Conservation (phyloP, 495 filamentous ascomycete genomes). For the Aspergillus ostianus region DNA sequence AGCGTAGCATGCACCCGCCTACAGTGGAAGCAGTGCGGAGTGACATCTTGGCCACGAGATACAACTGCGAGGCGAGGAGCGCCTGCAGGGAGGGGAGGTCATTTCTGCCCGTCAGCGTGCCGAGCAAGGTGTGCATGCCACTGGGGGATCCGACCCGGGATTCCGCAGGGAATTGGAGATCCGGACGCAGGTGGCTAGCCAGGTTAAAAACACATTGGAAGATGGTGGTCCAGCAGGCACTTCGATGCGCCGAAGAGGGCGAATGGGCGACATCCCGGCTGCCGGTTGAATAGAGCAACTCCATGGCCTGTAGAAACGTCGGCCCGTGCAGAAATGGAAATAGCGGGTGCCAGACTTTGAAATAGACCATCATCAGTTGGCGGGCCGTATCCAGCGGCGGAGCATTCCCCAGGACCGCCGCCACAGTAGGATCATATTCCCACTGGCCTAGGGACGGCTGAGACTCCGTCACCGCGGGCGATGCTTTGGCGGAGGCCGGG, state of each 20-base stretch:
- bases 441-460: conserved; percentile 24
- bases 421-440: conserved; percentile 35
- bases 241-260: conserved; percentile 20
- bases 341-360: conserved; percentile 47
- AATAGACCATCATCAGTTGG: conserved; percentile 42
- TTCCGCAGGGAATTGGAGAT: conserved; percentile 23
- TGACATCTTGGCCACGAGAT: conserved; percentile 41
- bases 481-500: conserved; percentile 13
- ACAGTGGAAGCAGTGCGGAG: conserved; percentile 38
- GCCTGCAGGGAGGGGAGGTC: conserved; percentile 40
- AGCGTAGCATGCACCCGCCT: conserved; percentile 39
- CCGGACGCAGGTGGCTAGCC: conserved; percentile 29
- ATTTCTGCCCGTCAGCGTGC: conserved; percentile 30
- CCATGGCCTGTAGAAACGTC: conserved; percentile 47
- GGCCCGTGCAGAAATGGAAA: conserved; percentile 52
- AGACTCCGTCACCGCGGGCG: conserved; percentile 10
- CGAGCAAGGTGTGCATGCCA: conserved; percentile 30
- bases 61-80: conserved; percentile 36
- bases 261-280: background rate
- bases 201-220: conserved; percentile 42
- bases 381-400: conserved; percentile 30
- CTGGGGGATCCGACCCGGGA: conserved; percentile 30
- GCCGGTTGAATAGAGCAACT: conserved; percentile 36
- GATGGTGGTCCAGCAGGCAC: conserved; percentile 38
- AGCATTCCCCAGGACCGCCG: conserved; percentile 25